Percentiles rank a stretch among this genome's conserved stretches.
These are phyloP conservation scores for Mycena capillaripes DNA, from an alignment of 768 basidiomycete species.

Conservation along the genomic window DNA sequence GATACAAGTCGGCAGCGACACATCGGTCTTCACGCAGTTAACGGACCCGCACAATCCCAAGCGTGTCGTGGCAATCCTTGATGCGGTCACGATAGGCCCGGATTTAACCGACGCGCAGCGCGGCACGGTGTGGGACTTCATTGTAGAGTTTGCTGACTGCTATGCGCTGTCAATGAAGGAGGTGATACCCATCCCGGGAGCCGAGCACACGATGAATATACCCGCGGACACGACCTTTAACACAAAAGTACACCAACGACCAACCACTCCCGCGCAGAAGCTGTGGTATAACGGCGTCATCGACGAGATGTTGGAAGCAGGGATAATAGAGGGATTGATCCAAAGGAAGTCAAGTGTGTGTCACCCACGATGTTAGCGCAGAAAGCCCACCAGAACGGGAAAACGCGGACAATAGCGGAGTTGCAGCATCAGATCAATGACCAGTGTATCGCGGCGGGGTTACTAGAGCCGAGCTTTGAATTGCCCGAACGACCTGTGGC, in stretches of 20 bases:
- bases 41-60: neutral
- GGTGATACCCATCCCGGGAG: conserved; percentile 47
- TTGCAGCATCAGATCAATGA: conserved; percentile 50
- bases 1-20: neutral
- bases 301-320: conserved; percentile 51
- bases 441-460: conserved; percentile 43
- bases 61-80: neutral
- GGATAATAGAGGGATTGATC: conserved; percentile 46
- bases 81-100: neutral
- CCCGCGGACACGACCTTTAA: conserved; percentile 42
- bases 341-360: conserved; percentile 50
- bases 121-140: neutral
- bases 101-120: neutral
- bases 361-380: conserved; percentile 49
- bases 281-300: conserved; percentile 36
- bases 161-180: conserved; percentile 36
- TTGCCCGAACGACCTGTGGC: conserved; percentile 2
- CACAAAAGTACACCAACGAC: conserved; percentile 46
- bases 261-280: conserved; percentile 44
- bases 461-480: conserved; percentile 33
- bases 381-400: conserved; percentile 48
- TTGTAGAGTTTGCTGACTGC: neutral
- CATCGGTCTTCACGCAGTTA: neutral
- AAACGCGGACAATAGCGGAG: conserved; percentile 47
- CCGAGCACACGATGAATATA: conserved; percentile 50